A percentile compares a stretch with the other conserved stretches of the same genome.
phyloP scores from a whole-genome alignment of 768 basidiomycete genomes.

The Peribolospora kevripleyi region DNA sequence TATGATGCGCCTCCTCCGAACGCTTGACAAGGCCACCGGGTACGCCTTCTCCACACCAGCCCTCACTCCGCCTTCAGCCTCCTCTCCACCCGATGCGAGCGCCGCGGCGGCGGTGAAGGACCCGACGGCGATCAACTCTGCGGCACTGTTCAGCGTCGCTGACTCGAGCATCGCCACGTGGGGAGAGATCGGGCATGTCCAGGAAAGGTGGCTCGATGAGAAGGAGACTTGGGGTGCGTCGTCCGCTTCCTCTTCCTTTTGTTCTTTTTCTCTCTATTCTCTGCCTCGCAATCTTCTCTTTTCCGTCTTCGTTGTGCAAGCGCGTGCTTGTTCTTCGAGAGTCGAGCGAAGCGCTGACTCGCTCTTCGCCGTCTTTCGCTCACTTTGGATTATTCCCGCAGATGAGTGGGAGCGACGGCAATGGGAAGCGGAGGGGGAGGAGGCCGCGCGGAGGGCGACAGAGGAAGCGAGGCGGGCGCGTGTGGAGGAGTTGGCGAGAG shows the following conservation, averaged over 20 bases:
- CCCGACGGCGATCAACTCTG: constrained; percentile 18
- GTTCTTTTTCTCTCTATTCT: too few species aligned
- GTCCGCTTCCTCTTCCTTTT: too few species aligned
- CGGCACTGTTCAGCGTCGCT: constrained; percentile 32
- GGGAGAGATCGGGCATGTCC: constrained; percentile 20
- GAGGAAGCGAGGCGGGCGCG: too few species aligned
- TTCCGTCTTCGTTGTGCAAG: too few species aligned
- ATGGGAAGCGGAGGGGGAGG: constrained; percentile 13
- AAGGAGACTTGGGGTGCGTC: constrained; percentile 32
- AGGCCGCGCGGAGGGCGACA: constrained; percentile 4
- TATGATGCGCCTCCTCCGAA: constrained; percentile 65
- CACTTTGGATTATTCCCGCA: constrained; percentile 10
- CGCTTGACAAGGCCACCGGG: constrained; percentile 75
- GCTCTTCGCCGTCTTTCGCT: constrained; percentile 45
- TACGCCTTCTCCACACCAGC: constrained; percentile 53
- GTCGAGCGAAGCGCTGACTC: constrained; percentile 53
- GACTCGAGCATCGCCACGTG: constrained; percentile 19
- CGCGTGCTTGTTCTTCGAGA: neutral
- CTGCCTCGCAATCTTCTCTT: too few species aligned
- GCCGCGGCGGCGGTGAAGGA: constrained; percentile 18
- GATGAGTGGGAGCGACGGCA: constrained; percentile 10
- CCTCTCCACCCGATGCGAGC: neutral
- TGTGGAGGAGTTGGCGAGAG: too few species aligned
- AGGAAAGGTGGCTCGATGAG: constrained; percentile 83
- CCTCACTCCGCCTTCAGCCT: constrained; percentile 6